phyloP scores from a whole-genome alignment of 2,329 filamentous ascomycete species.

The Neofusicoccum cordaticola region DNA sequence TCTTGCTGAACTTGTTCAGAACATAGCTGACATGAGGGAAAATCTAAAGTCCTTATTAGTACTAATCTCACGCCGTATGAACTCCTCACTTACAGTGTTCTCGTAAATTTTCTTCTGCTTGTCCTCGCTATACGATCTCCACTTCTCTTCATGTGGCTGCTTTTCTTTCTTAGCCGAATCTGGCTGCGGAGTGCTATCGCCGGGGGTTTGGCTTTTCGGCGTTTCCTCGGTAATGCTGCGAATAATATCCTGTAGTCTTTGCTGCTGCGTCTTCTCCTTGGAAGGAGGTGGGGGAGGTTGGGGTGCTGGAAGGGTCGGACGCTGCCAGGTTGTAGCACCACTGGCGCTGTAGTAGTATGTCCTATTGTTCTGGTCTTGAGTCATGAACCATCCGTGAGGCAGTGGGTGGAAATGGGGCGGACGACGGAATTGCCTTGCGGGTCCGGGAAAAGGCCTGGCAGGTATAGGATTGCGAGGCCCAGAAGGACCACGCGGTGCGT shows the following conservation, averaged over 20 bases:
- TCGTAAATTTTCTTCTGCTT: constrained; percentile 96
- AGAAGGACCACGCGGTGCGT: constrained; percentile 38
- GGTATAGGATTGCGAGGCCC: constrained; percentile 50
- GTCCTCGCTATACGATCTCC: constrained; percentile 67
- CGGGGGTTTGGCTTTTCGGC: constrained; percentile 46
- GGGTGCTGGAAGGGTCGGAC: constrained; percentile 66
- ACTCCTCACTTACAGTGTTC: constrained; percentile 67
- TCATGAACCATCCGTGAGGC: constrained; percentile 82
- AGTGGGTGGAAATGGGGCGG: constrained; percentile 58
- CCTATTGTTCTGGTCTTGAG: constrained; percentile 61
- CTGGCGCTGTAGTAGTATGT: constrained; percentile 82
- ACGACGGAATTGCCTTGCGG: constrained; percentile 25
- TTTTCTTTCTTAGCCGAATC: constrained; percentile 56
- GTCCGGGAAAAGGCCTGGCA: constrained; percentile 52
- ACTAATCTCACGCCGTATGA: neutral
- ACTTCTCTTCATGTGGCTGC: constrained; percentile 58
- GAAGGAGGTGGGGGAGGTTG: constrained; percentile 55
- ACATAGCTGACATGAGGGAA: constrained; percentile 83
- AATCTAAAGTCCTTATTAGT: constrained; percentile 53
- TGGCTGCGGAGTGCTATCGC: constrained; percentile 64
- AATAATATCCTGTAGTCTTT: constrained; percentile 70
- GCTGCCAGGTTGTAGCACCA: constrained; percentile 77
- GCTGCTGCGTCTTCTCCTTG: constrained; percentile 69
- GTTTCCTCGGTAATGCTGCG: constrained; percentile 75
- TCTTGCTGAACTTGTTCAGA: constrained; percentile 81